phyloP scores from a whole-genome alignment of 768 basidiomycete genomes.

The Hortiboletus campestris region DNA sequence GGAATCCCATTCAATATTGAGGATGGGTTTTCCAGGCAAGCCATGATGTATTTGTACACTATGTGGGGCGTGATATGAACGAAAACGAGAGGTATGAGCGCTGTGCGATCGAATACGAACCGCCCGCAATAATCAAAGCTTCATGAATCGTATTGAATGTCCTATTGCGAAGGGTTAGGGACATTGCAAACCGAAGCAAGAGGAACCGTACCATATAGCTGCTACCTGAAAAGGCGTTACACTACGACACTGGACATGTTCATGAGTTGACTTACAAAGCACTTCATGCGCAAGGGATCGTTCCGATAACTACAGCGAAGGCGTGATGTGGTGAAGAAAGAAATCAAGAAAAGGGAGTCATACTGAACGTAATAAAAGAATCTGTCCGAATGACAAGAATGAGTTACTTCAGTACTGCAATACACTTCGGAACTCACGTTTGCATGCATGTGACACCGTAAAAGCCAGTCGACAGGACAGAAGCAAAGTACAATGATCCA shows the following conservation, averaged over 20 bases:
- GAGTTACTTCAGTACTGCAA: not conserved
- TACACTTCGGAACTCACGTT: not conserved
- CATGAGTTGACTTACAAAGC: constrained; percentile 3
- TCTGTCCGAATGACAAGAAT: not conserved
- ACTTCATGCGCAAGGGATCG: constrained; percentile 3
- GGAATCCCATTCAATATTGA: not conserved
- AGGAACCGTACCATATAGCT: not conserved
- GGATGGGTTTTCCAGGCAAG: not conserved
- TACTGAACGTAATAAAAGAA: constrained; percentile 14
- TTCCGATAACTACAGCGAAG: not conserved
- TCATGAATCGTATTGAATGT: constrained; percentile 8
- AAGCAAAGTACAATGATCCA: not conserved
- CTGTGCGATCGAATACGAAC: not conserved
- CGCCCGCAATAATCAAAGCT: not conserved
- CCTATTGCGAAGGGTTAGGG: not conserved
- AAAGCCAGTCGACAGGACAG: not conserved
- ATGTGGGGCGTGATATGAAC: not conserved
- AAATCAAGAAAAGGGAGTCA: not conserved
- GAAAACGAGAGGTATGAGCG: no score
- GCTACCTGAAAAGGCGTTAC: constrained; percentile 1
- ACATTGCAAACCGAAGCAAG: no score
- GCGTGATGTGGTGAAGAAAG: not conserved
- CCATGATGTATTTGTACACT: constrained; percentile 11
- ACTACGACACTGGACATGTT: not conserved
- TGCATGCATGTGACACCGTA: constrained; percentile 11